phyloP scores from a whole-genome alignment of 495 filamentous ascomycete species.

The Penicillium coffeae region DNA sequence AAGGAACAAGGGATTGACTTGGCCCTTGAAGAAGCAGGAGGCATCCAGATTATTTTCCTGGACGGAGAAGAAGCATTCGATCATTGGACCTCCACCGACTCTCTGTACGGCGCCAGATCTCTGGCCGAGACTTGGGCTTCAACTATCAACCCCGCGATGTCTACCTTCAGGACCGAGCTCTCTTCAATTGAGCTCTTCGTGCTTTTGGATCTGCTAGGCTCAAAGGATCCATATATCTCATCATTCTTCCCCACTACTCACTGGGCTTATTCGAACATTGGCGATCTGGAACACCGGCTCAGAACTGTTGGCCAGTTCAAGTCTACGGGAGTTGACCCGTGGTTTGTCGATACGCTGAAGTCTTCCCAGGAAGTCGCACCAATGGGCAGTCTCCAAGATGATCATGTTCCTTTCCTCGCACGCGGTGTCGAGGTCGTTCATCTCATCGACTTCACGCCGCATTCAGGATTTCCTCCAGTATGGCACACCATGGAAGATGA shows the following conservation, averaged over 20 bases:
- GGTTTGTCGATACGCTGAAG: slow-evolving; percentile 56
- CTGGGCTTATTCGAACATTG: slow-evolving; percentile 81
- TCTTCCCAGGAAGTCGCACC: slow-evolving; percentile 38
- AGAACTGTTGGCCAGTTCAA: slow-evolving; percentile 53
- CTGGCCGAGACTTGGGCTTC: slow-evolving; percentile 73
- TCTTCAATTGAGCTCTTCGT: slow-evolving; percentile 83
- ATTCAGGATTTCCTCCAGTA: slow-evolving; percentile 63
- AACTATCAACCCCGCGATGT: slow-evolving; percentile 61
- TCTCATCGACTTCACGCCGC: slow-evolving; percentile 64
- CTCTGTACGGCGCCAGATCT: slow-evolving; percentile 79
- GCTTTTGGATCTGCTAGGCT: slow-evolving; percentile 85
- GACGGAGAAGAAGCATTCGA: slow-evolving; percentile 94
- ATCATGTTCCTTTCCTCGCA: slow-evolving; percentile 84
- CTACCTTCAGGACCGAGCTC: slow-evolving; percentile 67
- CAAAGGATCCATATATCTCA: slow-evolving; percentile 62
- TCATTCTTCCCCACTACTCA: slow-evolving; percentile 86
- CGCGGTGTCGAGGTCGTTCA: slow-evolving; percentile 86
- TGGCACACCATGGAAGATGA: slow-evolving; percentile 89
- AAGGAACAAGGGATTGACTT: slow-evolving; percentile 49
- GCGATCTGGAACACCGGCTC: slow-evolving; percentile 64
- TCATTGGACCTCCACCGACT: slow-evolving; percentile 73
- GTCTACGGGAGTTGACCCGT: slow-evolving; percentile 34
- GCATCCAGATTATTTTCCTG: slow-evolving; percentile 83
- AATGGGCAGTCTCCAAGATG: slow-evolving; percentile 64
- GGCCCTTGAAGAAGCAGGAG: slow-evolving; percentile 63